Base-by-base conservation (phyloP, 23 red algal species). In the Cyanidioschyzon merolae region DNA sequence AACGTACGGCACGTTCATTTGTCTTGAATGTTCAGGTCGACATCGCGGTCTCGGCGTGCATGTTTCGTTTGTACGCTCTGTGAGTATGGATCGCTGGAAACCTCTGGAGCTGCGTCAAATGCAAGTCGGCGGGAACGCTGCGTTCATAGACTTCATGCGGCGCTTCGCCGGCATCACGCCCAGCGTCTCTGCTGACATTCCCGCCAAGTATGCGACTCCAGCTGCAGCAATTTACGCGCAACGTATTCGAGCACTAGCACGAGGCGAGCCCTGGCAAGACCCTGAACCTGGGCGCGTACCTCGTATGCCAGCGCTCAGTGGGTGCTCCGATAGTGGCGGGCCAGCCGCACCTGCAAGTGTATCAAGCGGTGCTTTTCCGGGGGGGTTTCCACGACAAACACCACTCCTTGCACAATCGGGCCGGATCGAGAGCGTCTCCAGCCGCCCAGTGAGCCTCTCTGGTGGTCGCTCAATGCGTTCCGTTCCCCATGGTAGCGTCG, bases 71-170 rank as follows among this genome's bases (percentile, higher is more conserved):
- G 94, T 98, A 37, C 80, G 94, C n/a, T 90, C 86, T 26, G 89
- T 98, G 34, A 88, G 94, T 0, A 98, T 98, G 94, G 94, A 98
- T 75, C 75, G 79, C 41, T 98, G 94, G 94, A 98, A 98, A 77
- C 79, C 82, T 29, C 87, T 79, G 86, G 94, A 98, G 39, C 83
- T 91, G 15, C 85, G 77, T 82, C 82, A 84, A 25, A 98, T 98
- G 94, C 76, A 98, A 58, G 40, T 83, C 3, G 81, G 63, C 29
- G 63, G 63, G 3, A 71, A 71, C 63, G 63, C 63, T 7, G 63
- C 63, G 12, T 71, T 71, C 32, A 27, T 71, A 27, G 63, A 71
- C 12, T 71, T 71, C 32, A 71, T 71, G 63, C 63, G 63, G 3
- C 63, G 63, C 2, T 35, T 32, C 29, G 63, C 63, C 7, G 63